phyloP scores from a whole-genome alignment of 78 protist genomes.

The Dictyostelium firmibasis region DNA sequence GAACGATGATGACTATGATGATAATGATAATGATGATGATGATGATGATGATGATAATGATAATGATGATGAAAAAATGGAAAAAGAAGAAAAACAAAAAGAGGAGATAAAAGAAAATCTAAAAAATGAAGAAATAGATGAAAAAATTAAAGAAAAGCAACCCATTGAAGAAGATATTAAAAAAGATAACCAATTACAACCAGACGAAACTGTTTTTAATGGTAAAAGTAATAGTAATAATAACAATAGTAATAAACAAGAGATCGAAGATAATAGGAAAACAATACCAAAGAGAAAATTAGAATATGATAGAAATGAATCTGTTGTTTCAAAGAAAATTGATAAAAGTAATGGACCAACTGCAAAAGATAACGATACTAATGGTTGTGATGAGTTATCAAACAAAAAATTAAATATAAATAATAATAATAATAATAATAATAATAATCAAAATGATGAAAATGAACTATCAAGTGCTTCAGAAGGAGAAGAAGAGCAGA shows the following conservation, averaged over 20 bases:
- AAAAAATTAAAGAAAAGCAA: neutral
- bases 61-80: neutral
- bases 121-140: neutral
- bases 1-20: neutral
- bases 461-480: neutral
- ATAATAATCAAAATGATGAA: neutral
- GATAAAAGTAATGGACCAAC: neutral
- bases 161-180: neutral
- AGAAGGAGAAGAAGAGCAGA: neutral
- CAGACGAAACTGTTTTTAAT: neutral
- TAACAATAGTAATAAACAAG: neutral
- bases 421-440: neutral
- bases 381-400: neutral
- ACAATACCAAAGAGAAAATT: constrained; percentile 4
- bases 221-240: neutral
- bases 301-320: neutral
- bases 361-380: neutral
- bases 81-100: neutral
- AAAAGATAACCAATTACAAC: neutral
- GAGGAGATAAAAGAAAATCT: neutral
- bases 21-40: neutral
- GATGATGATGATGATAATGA: neutral
- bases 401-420: neutral
- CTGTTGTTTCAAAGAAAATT: neutral
- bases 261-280: neutral